Evolutionary conservation across 805 yeast species (phyloP).

Genomic region (Hanseniaspora hatyaiensis): DNA sequence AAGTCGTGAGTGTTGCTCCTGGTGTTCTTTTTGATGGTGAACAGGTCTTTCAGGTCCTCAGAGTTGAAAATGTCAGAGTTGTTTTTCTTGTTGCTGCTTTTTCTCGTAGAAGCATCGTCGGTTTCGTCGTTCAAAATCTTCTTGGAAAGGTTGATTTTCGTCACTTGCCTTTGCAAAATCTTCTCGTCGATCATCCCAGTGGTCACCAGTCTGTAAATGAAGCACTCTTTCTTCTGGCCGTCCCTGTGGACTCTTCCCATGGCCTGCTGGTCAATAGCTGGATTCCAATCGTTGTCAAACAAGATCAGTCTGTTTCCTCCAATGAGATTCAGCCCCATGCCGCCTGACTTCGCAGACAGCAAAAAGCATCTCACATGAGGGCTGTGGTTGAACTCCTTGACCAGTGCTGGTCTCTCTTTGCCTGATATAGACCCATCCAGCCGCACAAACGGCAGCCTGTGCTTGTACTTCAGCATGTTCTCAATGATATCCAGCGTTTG

Average conservation of each 20-base stretch:
- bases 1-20: constrained; percentile 67
- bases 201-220: constrained; percentile 68
- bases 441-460: constrained; percentile 44
- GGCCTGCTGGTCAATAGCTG: constrained; percentile 82
- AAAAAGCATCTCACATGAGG: constrained; percentile 38
- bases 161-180: constrained; percentile 80
- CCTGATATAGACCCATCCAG: constrained; percentile 78
- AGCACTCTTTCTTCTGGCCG: constrained; percentile 73
- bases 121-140: constrained; percentile 41
- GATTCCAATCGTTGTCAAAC: constrained; percentile 96
- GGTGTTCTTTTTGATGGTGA: constrained; percentile 43
- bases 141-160: constrained; percentile 69
- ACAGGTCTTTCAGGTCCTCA: constrained; percentile 62
- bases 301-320: constrained; percentile 81
- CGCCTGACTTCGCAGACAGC: constrained; percentile 84
- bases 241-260: constrained; percentile 93
- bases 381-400: constrained; percentile 52
- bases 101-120: constrained; percentile 21
- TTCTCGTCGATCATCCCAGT: constrained; percentile 91
- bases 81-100: constrained; percentile 32
- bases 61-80: constrained; percentile 48
- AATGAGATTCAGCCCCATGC: constrained; percentile 76
- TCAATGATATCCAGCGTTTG: constrained; percentile 81
- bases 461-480: constrained; percentile 35
- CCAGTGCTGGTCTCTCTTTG: constrained; percentile 51